Base-by-base conservation (phyloP, 805 yeast species). In the Schwanniomyces yamadae region DNA sequence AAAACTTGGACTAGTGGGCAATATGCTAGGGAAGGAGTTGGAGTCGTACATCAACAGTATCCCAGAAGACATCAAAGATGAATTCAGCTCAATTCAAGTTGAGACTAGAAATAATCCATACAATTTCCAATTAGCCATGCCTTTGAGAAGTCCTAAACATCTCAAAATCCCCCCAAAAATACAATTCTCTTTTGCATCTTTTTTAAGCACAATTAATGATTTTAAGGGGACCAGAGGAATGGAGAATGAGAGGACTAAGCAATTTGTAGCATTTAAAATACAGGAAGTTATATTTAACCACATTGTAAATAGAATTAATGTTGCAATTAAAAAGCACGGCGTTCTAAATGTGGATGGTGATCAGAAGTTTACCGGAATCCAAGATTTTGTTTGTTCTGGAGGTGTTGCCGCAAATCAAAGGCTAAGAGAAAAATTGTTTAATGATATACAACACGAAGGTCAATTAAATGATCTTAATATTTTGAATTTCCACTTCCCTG, bases 381-480 rank as follows among this genome's bases (percentile, higher is more conserved):
- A 61, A 11, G 73, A 75, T 46, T 73, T 90, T 49, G 85, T 93
- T 1, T 80, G 89, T 37, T 84, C 98, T 0, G 99, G 99, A 7
- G 99, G 99, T 5, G 99, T 93, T 1, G 95, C 91, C 0, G 80
- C 96, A 1, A 93, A 90, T 52, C 33, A 52, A 28, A 57, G 63
- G 19, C 60, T 87, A 11, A 63, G 95, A 35, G 41, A 56, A 6
- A 72, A 71, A 61, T 55, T 84, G 5, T 48, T 54, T 31, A 46
- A 51, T 1, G 66, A 69, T 4, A 57, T 78, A n/a, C 9, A 34
- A 58, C 3, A 51, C 51, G 2, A 37, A 38, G 6, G 19, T 29
- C 11, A 25, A 35, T 18, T 33, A 5, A 16, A 27, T 27, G 14
- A 5, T 9, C 12, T 10, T 8, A 27, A 14, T 6, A 29, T 46